Evolutionary conservation across 1,139 yeast species (phyloP).

Genomic region (Yamadazyma spencermartinsiae): DNA sequence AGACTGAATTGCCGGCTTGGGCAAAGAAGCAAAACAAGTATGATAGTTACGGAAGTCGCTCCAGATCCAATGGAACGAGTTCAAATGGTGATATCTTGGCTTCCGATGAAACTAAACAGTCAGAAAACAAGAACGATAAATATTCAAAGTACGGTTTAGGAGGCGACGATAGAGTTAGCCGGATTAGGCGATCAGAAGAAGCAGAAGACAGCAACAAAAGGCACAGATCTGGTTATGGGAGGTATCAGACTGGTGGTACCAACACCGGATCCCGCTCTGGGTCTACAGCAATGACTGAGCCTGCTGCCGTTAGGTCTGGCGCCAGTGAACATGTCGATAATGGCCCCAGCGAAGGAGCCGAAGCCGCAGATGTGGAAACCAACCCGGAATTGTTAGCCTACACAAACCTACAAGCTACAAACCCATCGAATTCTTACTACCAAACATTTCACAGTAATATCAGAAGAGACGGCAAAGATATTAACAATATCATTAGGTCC

Average conservation of each 20-base stretch:
- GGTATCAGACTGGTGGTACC: background rate
- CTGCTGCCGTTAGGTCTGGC: background rate
- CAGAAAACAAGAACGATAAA: constrained; percentile 16
- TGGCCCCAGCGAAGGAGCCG: background rate
- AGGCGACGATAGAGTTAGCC: constrained; percentile 14
- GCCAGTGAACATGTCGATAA: background rate
- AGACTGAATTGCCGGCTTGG: constrained; percentile 43
- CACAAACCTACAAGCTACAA: constrained; percentile 31
- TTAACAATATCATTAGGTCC: constrained; percentile 64
- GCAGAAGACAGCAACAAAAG: constrained; percentile 4
- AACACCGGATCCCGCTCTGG: background rate
- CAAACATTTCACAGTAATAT: constrained; percentile 45
- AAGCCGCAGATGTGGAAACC: constrained; percentile 13
- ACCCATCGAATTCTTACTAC: constrained; percentile 31
- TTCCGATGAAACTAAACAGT: background rate
- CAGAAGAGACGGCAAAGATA: constrained; percentile 37
- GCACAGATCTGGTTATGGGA: background rate
- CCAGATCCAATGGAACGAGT: background rate
- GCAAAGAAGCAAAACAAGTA: constrained; percentile 36
- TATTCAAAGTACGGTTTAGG: constrained; percentile 30
- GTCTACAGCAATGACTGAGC: too few species aligned
- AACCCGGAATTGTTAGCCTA: constrained; percentile 29
- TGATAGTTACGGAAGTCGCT: constrained; percentile 38
- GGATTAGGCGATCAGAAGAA: constrained; percentile 9
- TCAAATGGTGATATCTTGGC: too few species aligned